Evolutionary conservation across 495 filamentous ascomycete genomes (phyloP), one percentile per base, ranked within the genome.

Genomic region (Aspergillus sclerotioniger): DNA sequence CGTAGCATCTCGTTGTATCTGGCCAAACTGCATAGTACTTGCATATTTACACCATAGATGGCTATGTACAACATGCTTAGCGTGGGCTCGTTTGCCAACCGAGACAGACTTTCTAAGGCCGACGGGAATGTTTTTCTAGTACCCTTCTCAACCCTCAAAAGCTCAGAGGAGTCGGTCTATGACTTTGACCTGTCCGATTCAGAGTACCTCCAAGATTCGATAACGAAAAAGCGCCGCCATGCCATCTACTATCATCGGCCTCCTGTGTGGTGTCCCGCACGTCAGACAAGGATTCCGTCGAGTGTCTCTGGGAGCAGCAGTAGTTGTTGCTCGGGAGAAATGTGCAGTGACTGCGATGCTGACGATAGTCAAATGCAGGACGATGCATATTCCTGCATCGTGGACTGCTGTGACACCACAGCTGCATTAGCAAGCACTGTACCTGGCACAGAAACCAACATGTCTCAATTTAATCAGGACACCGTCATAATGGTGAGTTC

Each of bases 191-290:
- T 33, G 19, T 60, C 35, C 8, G 53, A 58, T 25, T 32, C 39
- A 19, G 57, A 58, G 1, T 52, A 21, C 10, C 21, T 54, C 13
- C 55, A 52, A 32, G 67, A 67, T 45, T 66, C 62, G n/a, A 54
- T 67, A 21, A 43, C 49, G 17, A 60, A 37, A 32, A 66, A 48
- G 49, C 68, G 68, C 46, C 65, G 70, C 37, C 70, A 66, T 58
- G 70, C 56, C 0, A 60, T 68, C 15, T 73, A 73, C 53, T 66
- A 68, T 47, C 60, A 65, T 44, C 64, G 70, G 8, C 70, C 70
- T 17, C 64, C 70, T 10, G 66, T 73, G 9, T 69, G 69, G 66
- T 59, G 56, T 8, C 54, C 59, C 31, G 37, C 58, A 2, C 49
- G 28, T 37, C 57, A 46, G 45, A 19, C 58, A 35, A 55, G 51